Evolutionary conservation across 2,329 filamentous ascomycete genomes (phyloP), one percentile per base, ranked within the genome.

Genomic region (Aspergillus sp.): DNA sequence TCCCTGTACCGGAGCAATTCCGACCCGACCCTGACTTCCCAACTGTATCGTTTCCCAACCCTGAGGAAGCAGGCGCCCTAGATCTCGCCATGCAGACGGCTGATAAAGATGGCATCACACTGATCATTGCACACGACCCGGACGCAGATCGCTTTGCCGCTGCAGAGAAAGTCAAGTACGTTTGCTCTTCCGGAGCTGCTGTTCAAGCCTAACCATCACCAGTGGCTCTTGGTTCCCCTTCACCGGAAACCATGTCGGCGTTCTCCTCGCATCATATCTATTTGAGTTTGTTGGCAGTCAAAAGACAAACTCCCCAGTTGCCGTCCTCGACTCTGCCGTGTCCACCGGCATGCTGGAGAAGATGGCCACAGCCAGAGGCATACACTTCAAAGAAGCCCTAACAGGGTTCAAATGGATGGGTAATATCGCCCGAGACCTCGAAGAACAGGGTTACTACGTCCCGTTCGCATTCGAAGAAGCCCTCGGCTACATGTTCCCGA

Each of bases 351-450:
- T 86, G 82, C 74, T 87, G 1, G 72, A 76, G 10, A 76, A 76
- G 22, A 80, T 86, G 70, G 82, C 82, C 1, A 63, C 71, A 24
- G 70, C 75, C 17, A 79, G 81, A 65, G 80, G 79, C 2, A 81
- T 85, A 56, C 71, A 78, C 47, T 84, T 82, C 61, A 73, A 76
- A 52, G 83, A 86, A 60, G 85, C 84, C 0, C 68, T 87, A 26
- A 87, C 84, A 0, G 84, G 84, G 1, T 87, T 87, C 72, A 87
- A 87, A 65, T 87, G 84, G 84, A 78, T 87, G 56, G 84, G 82
- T 2, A 86, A 85, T 56, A 74, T 80, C 43, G 81, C 82, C 1
- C 76, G 78, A 16, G 70, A 78, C n/a, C 73, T 85, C 2, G 71
- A 77, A 50, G 60, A 65, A 2, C 61, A 71, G 50, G 81, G 79